Percentiles rank a stretch among this genome's conserved stretches.
phyloP scores from a whole-genome alignment of 2,329 filamentous ascomycete genomes.

The Pyrenophora graminea region DNA sequence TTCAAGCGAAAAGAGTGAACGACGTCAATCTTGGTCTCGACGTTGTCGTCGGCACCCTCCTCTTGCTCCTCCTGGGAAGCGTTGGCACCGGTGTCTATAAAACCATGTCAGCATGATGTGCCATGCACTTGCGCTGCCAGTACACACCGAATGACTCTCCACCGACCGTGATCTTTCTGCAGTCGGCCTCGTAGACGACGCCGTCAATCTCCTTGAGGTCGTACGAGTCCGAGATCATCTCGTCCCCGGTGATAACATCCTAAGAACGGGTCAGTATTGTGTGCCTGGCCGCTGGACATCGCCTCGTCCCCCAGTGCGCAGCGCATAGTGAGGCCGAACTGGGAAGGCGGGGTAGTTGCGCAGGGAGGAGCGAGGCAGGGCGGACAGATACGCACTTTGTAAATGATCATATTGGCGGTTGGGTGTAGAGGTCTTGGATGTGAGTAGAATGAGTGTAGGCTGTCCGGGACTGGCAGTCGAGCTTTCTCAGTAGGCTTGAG shows the following conservation, averaged over 20 bases:
- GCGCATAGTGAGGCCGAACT: conserved; percentile 18
- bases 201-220: conserved; percentile 79
- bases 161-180: conserved; percentile 82
- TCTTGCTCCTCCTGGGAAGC: conserved; percentile 90
- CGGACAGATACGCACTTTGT: conserved; percentile 52
- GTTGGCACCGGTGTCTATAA: conserved; percentile 85
- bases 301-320: conserved; percentile 8
- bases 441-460: conserved; percentile 17
- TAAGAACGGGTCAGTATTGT: conserved; percentile 49
- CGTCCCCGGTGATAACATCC: conserved; percentile 88
- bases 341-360: conserved; percentile 34
- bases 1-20: conserved; percentile 89
- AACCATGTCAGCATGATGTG: conserved; percentile 8
- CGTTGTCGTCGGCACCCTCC: conserved; percentile 71
- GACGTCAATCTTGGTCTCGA: conserved; percentile 85
- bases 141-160: conserved; percentile 71
- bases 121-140: conserved; percentile 1
- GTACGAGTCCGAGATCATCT: conserved; percentile 96
- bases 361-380: conserved; percentile 25
- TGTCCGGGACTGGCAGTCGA: conserved; percentile 13
- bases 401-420: conserved; percentile 57
- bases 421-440: conserved; percentile 11
- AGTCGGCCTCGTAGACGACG: conserved; percentile 87
- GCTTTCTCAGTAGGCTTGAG: conserved; percentile 20
- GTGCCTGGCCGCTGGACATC: not conserved